Evolutionary conservation across 805 yeast species (phyloP).

Genomic region (Myxozyma udenii): DNA sequence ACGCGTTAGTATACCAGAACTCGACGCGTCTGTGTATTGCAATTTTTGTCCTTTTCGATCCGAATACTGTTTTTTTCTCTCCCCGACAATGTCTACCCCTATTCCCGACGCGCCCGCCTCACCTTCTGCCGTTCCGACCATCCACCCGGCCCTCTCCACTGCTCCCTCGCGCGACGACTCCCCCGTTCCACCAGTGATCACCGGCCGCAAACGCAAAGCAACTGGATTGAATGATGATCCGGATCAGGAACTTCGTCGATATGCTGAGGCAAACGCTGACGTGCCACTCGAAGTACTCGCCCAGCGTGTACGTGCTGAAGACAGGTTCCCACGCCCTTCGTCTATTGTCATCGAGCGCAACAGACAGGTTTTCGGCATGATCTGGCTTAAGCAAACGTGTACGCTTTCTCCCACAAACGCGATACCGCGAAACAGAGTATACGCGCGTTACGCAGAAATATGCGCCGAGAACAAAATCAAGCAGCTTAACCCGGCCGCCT

Average conservation of each 20-base stretch:
- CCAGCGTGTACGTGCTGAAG: slow-evolving; percentile 30
- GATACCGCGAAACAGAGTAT: slow-evolving; percentile 64
- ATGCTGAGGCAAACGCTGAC: slow-evolving; percentile 22
- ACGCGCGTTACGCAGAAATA: slow-evolving; percentile 58
- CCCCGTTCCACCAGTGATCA: not conserved
- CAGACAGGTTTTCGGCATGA: slow-evolving; percentile 72
- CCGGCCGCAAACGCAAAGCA: slow-evolving; percentile 1
- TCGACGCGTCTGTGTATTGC: not conserved
- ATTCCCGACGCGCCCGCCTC: not conserved
- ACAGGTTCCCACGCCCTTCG: slow-evolving; percentile 8
- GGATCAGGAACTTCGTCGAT: slow-evolving; percentile 30
- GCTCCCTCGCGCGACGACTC: not conserved
- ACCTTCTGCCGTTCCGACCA: not conserved
- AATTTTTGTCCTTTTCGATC: no score
- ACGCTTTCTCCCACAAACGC: slow-evolving; percentile 49
- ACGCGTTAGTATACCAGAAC: no score
- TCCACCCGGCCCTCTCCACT: not conserved
- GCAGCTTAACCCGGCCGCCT: slow-evolving; percentile 70
- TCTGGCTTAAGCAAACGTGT: slow-evolving; percentile 71
- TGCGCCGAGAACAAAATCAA: slow-evolving; percentile 55
- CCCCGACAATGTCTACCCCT: no score
- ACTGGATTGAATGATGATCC: slow-evolving; percentile 19
- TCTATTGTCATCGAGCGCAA: slow-evolving; percentile 35
- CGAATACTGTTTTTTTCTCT: no score
- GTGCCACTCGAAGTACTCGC: slow-evolving; percentile 31